Evolutionary conservation across 495 filamentous ascomycete genomes (phyloP).

Genomic region (Collariella sp.): DNA sequence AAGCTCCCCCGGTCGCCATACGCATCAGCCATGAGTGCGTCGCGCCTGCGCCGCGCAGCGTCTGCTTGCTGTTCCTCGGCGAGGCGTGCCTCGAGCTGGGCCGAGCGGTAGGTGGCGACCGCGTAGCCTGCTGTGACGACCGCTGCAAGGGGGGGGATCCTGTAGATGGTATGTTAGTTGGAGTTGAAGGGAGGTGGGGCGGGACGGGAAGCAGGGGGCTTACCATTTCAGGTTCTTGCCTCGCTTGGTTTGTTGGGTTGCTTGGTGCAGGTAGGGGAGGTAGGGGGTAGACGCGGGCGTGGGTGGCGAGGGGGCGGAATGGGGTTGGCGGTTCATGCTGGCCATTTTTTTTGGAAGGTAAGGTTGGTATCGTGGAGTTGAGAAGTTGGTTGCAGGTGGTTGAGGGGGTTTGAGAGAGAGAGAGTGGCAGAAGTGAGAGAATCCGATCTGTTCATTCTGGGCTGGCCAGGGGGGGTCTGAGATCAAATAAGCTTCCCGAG

Average conservation of each 20-base stretch:
- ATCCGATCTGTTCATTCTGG: no score
- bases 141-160: conserved; percentile 33
- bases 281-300: conserved; percentile 36
- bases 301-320: conserved; percentile 29
- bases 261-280: conserved; percentile 34
- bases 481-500: no score
- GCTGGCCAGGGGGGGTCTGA: no score
- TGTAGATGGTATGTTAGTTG: conserved; percentile 11
- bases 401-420: neutral
- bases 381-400: neutral
- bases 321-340: conserved; percentile 27
- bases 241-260: conserved; percentile 8
- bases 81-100: conserved; percentile 18
- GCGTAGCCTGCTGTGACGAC: conserved; percentile 37
- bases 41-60: conserved; percentile 19
- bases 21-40: conserved; percentile 40
- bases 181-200: neutral
- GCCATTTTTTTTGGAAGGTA: no score
- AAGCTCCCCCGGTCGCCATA: conserved; percentile 52
- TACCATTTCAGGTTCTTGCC: conserved; percentile 33
- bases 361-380: neutral
- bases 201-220: conserved; percentile 2
- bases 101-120: conserved; percentile 27
- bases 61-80: conserved; percentile 17
- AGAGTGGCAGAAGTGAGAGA: neutral